Percentiles rank a stretch among this genome's conserved stretches.
These are phyloP conservation scores for Exophiala alcalophila DNA, from an alignment of 2,329 filamentous ascomycete species.

Conservation along the genomic window DNA sequence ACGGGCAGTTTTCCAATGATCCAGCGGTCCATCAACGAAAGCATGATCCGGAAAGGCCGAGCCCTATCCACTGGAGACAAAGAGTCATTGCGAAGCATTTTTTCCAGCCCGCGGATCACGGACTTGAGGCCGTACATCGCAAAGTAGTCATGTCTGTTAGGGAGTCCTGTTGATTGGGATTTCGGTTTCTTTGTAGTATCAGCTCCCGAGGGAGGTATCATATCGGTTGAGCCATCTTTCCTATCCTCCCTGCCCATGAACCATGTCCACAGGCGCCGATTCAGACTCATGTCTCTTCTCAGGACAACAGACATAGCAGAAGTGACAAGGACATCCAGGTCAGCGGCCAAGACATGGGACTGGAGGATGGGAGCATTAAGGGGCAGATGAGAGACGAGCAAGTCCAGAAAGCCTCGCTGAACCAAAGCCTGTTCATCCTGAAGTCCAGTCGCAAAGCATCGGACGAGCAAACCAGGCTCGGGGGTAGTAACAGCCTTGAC, in stretches of 20 bases:
- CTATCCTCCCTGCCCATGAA: slow-evolving; percentile 71
- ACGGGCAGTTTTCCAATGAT: slow-evolving; percentile 91
- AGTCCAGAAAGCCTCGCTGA: slow-evolving; percentile 88
- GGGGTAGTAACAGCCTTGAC: slow-evolving; percentile 75
- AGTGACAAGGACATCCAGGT: slow-evolving; percentile 76
- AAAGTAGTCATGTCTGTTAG: slow-evolving; percentile 71
- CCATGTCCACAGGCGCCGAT: slow-evolving; percentile 93
- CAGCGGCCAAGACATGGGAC: slow-evolving; percentile 65
- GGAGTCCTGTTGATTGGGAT: slow-evolving; percentile 32
- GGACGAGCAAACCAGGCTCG: slow-evolving; percentile 83
- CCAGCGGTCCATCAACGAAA: slow-evolving; percentile 97
- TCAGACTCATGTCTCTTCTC: slow-evolving; percentile 93
- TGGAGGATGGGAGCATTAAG: slow-evolving; percentile 80
- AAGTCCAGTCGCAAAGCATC: slow-evolving; percentile 88
- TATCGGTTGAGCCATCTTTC: slow-evolving; percentile 22
- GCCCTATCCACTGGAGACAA: slow-evolving; percentile 65
- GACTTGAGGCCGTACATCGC: slow-evolving; percentile 72
- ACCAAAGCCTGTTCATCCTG: slow-evolving; percentile 84
- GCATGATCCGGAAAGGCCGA: slow-evolving; percentile 82
- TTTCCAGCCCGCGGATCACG: slow-evolving; percentile 69
- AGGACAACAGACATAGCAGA: slow-evolving; percentile 85
- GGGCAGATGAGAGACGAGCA: slow-evolving; percentile 86
- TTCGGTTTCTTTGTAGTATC: slow-evolving; percentile 5
- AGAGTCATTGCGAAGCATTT: slow-evolving; percentile 65
- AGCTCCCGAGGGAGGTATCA: not conserved